A percentile compares a stretch with the other conserved stretches of the same genome.
phyloP scores from a whole-genome alignment of 768 basidiomycete species.

The Mycena haematopus region DNA sequence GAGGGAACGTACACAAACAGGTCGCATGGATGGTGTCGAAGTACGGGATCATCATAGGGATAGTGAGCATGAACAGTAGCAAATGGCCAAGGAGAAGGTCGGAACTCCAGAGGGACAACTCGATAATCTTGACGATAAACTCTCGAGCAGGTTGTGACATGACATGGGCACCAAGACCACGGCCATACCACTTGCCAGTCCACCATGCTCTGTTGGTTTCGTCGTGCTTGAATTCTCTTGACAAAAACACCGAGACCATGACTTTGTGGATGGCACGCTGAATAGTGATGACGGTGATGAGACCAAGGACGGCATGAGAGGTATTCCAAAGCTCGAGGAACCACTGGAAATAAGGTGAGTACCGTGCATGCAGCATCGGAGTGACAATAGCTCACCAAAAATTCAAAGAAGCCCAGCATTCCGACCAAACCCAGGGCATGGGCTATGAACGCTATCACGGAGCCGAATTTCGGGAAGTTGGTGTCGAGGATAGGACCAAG shows the following conservation, averaged over 20 bases:
- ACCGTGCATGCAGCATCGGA: slow-evolving; percentile 18
- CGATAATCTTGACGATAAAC: slow-evolving; percentile 97
- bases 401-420: slow-evolving; percentile 94
- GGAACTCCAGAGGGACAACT: slow-evolving; percentile 93
- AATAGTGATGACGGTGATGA: slow-evolving; percentile 90
- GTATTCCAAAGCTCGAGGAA: slow-evolving; percentile 92
- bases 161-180: slow-evolving; percentile 86
- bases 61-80: slow-evolving; percentile 89
- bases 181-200: slow-evolving; percentile 97
- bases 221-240: slow-evolving; percentile 99
- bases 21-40: slow-evolving; percentile 91
- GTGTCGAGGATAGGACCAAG: slow-evolving; percentile 90
- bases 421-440: slow-evolving; percentile 85
- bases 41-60: slow-evolving; percentile 89
- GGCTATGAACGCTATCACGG: slow-evolving; percentile 89
- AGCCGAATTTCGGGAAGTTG: slow-evolving; percentile 88
- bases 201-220: slow-evolving; percentile 99
- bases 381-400: slow-evolving; percentile 68
- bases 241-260: slow-evolving; percentile 91
- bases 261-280: slow-evolving; percentile 94
- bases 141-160: slow-evolving; percentile 99
- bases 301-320: slow-evolving; percentile 91
- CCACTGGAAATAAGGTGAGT: slow-evolving; percentile 64
- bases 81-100: slow-evolving; percentile 90
- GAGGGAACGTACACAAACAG: slow-evolving; percentile 75